Conservation (phyloP, 805 yeast species). For the Candida railenensis region DNA sequence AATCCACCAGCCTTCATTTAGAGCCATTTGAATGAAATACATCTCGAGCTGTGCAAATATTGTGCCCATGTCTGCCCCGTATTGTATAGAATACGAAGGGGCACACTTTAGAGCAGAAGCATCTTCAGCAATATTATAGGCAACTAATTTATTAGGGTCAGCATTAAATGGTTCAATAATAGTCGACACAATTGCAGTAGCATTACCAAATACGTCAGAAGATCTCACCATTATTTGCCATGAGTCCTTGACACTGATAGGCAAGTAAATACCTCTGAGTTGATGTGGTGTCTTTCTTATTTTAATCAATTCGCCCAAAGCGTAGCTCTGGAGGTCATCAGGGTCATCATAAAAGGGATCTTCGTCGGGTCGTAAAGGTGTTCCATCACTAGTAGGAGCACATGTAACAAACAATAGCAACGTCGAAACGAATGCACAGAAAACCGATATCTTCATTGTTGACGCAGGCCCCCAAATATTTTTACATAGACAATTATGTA, state of each 20-base stretch:
- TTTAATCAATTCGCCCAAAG: constrained; percentile 13
- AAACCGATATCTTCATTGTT: not conserved
- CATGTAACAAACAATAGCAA: not conserved
- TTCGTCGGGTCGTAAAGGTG: constrained; percentile 4
- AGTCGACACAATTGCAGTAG: constrained; percentile 17
- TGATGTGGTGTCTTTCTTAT: constrained; percentile 12
- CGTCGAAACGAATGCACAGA: not conserved
- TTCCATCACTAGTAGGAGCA: constrained; percentile 3
- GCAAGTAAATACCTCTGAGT: constrained; percentile 10
- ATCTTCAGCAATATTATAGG: constrained; percentile 22
- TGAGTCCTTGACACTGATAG: constrained; percentile 9
- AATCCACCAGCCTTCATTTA: constrained; percentile 22
- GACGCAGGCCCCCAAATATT: too few species aligned
- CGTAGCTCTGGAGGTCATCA: constrained; percentile 12
- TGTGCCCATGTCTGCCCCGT: constrained; percentile 12
- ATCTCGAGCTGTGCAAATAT: constrained; percentile 13
- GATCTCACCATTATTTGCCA: constrained; percentile 13
- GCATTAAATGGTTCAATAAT: constrained; percentile 21
- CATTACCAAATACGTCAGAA: constrained; percentile 14
- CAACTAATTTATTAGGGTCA: constrained; percentile 17
- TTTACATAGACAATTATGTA: too few species aligned
- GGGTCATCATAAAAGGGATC: constrained; percentile 17
- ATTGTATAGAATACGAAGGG: constrained; percentile 18
- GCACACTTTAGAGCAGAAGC: constrained; percentile 18
- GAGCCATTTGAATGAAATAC: constrained; percentile 11